Percentiles rank a stretch among this genome's conserved stretches.
Conservation (phyloP, 2,329 filamentous ascomycete species). For the Torrubiellomyces zombiae region DNA sequence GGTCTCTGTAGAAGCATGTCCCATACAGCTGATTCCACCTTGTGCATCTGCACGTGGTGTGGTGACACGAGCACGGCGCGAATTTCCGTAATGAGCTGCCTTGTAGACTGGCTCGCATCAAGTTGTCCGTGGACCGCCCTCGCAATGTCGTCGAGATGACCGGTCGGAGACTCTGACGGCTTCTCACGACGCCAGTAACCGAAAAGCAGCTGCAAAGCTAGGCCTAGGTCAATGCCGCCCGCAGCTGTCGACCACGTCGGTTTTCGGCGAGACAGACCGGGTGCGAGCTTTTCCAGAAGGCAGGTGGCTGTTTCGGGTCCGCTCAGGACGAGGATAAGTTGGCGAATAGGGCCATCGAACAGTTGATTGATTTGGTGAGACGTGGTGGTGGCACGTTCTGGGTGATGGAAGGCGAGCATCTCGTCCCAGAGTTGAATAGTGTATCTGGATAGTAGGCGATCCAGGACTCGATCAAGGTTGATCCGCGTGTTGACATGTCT, state of each 20-base stretch:
- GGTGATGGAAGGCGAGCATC: slow-evolving; percentile 16
- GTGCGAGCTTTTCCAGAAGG: slow-evolving; percentile 17
- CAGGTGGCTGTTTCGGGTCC: slow-evolving; percentile 18
- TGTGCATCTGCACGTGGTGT: slow-evolving; percentile 19
- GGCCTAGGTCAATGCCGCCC: slow-evolving; percentile 15
- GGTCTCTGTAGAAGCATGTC: slow-evolving; percentile 16
- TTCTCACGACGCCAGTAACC: slow-evolving; percentile 19
- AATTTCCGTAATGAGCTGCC: slow-evolving; percentile 13
- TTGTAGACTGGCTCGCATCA: slow-evolving; percentile 13
- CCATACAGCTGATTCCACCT: slow-evolving; percentile 21
- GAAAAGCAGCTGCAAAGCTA: slow-evolving; percentile 19
- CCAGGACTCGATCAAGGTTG: slow-evolving; percentile 19
- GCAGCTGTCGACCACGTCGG: slow-evolving; percentile 16
- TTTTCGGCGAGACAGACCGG: slow-evolving; percentile 15
- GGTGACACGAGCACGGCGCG: slow-evolving; percentile 15
- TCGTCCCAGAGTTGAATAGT: slow-evolving; percentile 19
- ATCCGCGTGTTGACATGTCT: no score
- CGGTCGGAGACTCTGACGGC: slow-evolving; percentile 15
- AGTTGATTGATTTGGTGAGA: slow-evolving; percentile 15
- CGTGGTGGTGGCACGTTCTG: slow-evolving; percentile 10
- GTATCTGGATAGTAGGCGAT: slow-evolving; percentile 17
- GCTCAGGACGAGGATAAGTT: slow-evolving; percentile 19
- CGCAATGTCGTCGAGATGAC: slow-evolving; percentile 17
- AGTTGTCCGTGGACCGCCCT: slow-evolving; percentile 14
- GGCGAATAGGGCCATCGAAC: slow-evolving; percentile 20